Conservation (phyloP, 331 rosid genomes). For the Rhamnella rubrinervis region DNA sequence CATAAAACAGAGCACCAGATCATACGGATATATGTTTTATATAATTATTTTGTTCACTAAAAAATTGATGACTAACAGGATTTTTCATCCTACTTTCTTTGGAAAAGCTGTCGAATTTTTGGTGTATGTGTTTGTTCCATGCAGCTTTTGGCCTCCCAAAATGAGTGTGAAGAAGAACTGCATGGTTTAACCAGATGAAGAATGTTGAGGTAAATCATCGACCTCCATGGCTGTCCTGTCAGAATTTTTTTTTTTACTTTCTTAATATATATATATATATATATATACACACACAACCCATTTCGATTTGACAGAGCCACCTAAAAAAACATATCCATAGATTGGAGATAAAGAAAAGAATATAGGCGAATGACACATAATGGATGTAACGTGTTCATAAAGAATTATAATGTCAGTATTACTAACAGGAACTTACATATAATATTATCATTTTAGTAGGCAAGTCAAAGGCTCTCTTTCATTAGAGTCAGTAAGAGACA, state of each 20-base stretch:
- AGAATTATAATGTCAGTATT: not conserved
- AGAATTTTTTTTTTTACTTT: too few species aligned
- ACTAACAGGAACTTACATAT: not conserved
- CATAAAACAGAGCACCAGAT: too few species aligned
- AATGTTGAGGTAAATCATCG: too few species aligned
- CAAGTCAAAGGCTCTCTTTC: too few species aligned
- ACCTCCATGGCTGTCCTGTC: too few species aligned
- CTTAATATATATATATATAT: too few species aligned
- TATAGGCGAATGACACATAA: not conserved
- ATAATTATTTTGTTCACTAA: too few species aligned
- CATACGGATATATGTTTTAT: too few species aligned
- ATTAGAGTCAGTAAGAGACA: too few species aligned
- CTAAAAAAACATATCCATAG: not conserved
- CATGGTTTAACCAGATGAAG: conserved; percentile 11
- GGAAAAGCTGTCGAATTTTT: conserved; percentile 12
- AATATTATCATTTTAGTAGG: too few species aligned
- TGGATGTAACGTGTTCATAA: not conserved
- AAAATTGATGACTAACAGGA: too few species aligned
- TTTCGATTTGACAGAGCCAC: not conserved
- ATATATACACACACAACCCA: too few species aligned
- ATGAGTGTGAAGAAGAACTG: not conserved
- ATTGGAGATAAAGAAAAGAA: not conserved
- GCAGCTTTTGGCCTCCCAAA: conserved; percentile 6
- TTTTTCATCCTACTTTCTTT: not conserved
- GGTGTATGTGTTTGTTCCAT: not conserved